phyloP scores from a whole-genome alignment of 331 rosid species.

The Arachis monticola region DNA sequence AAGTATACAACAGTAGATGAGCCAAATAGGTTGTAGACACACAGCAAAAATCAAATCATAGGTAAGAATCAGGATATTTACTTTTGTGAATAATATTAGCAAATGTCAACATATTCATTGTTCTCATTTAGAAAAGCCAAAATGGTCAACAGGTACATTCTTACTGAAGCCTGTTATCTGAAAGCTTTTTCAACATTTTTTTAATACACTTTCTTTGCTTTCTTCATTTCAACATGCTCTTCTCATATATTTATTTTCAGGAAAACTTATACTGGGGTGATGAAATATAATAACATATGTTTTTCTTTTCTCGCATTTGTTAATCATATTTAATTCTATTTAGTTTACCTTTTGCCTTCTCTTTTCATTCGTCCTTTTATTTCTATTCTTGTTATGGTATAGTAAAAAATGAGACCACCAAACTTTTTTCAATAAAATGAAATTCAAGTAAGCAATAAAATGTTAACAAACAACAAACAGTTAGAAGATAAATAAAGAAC shows the following conservation, averaged over 20 bases:
- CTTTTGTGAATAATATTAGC: not conserved
- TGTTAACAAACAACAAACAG: not conserved
- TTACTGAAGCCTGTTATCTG: too few species aligned
- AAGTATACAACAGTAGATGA: too few species aligned
- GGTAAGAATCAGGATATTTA: not conserved
- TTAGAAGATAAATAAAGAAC: not conserved
- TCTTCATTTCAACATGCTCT: not conserved
- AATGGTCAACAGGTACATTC: not conserved
- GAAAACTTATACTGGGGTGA: not conserved
- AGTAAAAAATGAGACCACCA: too few species aligned
- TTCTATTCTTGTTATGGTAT: too few species aligned
- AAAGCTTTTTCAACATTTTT: too few species aligned
- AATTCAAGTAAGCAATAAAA: conserved; percentile 4
- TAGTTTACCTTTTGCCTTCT: conserved; percentile 9
- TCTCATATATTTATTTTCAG: not conserved
- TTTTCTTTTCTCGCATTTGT: conserved; percentile 3
- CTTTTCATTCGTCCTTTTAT: too few species aligned
- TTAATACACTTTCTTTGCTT: too few species aligned
- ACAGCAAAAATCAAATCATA: not conserved
- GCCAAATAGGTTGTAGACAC: too few species aligned
- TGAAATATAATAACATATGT: not conserved
- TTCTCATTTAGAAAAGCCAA: conserved; percentile 2
- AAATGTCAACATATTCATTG: conserved; percentile 1
- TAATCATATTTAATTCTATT: not conserved
- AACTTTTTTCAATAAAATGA: not conserved